Evolutionary conservation across 768 basidiomycete species (phyloP), one percentile per base, ranked within the genome.

Genomic region (Auricularia sp.): DNA sequence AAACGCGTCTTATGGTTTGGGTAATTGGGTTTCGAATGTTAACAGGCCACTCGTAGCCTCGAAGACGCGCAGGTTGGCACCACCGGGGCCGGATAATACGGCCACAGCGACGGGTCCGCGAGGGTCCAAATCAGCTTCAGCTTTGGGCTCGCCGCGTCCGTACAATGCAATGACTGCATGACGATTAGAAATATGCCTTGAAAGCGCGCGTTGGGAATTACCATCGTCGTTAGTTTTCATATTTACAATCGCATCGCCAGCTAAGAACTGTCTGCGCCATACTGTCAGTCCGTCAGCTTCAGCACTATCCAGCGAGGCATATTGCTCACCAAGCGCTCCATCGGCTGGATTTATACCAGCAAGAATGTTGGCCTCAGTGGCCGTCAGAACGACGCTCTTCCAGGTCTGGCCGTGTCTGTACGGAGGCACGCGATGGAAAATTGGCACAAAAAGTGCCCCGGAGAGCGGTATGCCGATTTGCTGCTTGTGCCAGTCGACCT

Each of bases 401-500:
- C 74, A 59, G 75, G 35, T 69, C 42, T 65, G 73, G 36, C 72
- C 69, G 42, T 70, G 68, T 62, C 68, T 65, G 13, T 66, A 68
- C 11, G 65, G 72, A 35, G 70, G 72, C 10, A 78, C 72, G 42
- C 75, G 69, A 68, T 84, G 82, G 68, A 93, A 86, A 8, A 79
- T 73, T 0, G 93, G 92, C 1, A 82, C 83, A 18, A 79, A 70
- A 0, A 69, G 72, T 2, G 84, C 79, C 8, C 79, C 76, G 39
- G 80, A 74, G 3, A 87, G 78, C 0, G 92, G 90, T 3, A 88
- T 81, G 16, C 94, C 94, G 64, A 92, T 77, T 35, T 89, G 81
- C 14, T 80, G 75, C 69, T 85, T 89, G 75, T 97, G 83, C 94
- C 94, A 98, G 78, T 96, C 94, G 56, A 94, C 81, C 54, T 89